Evolutionary conservation across 1,284 basidiomycete genomes (phyloP).

Genomic region (Schizophyllum amplum): DNA sequence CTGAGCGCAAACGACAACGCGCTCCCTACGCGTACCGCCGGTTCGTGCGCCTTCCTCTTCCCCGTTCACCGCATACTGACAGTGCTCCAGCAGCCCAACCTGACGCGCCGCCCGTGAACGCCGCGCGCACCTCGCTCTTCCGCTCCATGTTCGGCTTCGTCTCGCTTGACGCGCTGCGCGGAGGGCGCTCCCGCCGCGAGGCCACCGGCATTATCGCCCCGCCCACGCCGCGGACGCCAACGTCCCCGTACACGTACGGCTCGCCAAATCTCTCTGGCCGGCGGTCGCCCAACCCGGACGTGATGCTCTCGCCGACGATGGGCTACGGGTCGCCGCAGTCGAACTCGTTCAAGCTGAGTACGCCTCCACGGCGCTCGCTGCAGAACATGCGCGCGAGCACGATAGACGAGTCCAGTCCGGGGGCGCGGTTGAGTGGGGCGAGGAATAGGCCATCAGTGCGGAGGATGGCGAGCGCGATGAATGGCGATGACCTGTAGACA

Average conservation of each 20-base stretch:
- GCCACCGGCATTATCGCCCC: neutral
- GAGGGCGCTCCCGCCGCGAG: neutral
- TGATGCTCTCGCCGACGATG: neutral
- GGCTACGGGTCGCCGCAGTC: neutral
- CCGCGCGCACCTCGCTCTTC: neutral
- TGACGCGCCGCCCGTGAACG: neutral
- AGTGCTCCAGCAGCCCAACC: conserved; percentile 25
- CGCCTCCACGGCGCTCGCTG: neutral
- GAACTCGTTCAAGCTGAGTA: neutral
- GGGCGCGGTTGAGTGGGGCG: neutral
- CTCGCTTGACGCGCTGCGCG: too few relatives aligned
- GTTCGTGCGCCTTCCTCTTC: conserved; percentile 20
- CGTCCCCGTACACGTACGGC: neutral
- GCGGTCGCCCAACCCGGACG: neutral
- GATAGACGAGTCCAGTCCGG: neutral
- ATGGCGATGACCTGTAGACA: neutral
- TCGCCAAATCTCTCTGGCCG: neutral
- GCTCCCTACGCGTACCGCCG: conserved; percentile 50
- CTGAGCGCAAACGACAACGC: conserved; percentile 94
- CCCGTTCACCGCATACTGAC: neutral
- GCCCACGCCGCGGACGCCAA: neutral
- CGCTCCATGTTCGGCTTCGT: neutral
- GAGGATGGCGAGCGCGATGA: neutral
- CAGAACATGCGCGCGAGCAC: neutral
- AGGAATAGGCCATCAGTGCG: neutral